phyloP scores from a whole-genome alignment of 352 stramenopile genomes.

The Pythium brassicae region DNA sequence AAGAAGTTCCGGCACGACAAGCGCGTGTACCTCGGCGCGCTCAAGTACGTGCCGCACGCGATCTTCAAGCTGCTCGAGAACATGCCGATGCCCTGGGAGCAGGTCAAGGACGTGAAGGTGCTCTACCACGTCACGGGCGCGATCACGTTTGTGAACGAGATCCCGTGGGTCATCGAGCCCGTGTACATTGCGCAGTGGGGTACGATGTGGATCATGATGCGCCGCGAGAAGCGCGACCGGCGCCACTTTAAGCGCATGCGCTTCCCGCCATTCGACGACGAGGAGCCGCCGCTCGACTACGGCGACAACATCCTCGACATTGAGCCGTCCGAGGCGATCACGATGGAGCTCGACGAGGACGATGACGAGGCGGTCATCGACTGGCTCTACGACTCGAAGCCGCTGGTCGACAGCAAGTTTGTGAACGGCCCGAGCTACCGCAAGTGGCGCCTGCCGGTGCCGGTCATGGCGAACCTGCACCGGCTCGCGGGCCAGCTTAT shows the following conservation, averaged over 20 bases:
- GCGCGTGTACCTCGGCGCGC: slow-evolving; percentile 97
- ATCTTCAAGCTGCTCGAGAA: slow-evolving; percentile 99
- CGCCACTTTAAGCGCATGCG: slow-evolving; percentile 99
- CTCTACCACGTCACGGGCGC: slow-evolving; percentile 99
- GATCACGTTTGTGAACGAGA: slow-evolving; percentile 99
- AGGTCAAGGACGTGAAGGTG: slow-evolving; percentile 98
- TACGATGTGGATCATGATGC: slow-evolving; percentile 99
- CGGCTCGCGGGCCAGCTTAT: slow-evolving; percentile 96
- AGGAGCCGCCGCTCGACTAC: slow-evolving; percentile 97
- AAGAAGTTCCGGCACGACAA: slow-evolving; percentile 99
- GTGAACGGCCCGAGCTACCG: slow-evolving; percentile 98
- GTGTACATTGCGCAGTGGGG: slow-evolving; percentile 99
- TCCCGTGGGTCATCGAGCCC: slow-evolving; percentile 99
- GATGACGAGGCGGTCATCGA: slow-evolving; percentile 93
- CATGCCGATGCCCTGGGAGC: slow-evolving; percentile 99
- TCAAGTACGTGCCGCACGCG: slow-evolving; percentile 99
- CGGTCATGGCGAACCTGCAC: slow-evolving; percentile 98
- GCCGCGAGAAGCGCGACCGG: slow-evolving; percentile 98
- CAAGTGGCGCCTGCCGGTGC: slow-evolving; percentile 95
- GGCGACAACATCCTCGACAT: slow-evolving; percentile 97
- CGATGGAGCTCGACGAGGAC: slow-evolving; percentile 96
- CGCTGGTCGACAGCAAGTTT: slow-evolving; percentile 87
- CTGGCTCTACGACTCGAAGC: slow-evolving; percentile 99
- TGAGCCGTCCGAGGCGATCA: slow-evolving; percentile 94
- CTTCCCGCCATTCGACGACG: slow-evolving; percentile 99